Conservation (phyloP, 2,329 filamentous ascomycete species). For the Coleophoma cylindrospora region DNA sequence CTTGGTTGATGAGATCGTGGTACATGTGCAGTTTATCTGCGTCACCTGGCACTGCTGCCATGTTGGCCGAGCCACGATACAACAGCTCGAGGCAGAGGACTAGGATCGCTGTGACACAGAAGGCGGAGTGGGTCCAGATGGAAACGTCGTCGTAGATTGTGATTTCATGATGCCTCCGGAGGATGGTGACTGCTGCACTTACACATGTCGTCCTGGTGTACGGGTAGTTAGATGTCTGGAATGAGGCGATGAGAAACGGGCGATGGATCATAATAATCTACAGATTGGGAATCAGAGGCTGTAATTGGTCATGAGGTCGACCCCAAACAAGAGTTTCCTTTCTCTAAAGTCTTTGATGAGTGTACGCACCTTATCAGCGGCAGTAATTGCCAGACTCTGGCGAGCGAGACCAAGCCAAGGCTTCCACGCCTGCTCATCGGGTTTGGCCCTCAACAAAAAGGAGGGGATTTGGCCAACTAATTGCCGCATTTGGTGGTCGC, state of each 20-base stretch:
- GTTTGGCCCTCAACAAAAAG: conserved; percentile 21
- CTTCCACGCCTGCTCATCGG: conserved; percentile 17
- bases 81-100: neutral
- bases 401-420: conserved; percentile 29
- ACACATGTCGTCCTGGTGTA: conserved; percentile 31
- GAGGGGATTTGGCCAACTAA: conserved; percentile 28
- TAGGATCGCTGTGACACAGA: conserved; percentile 19
- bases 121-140: conserved; percentile 25
- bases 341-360: neutral
- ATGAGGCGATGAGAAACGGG: conserved; percentile 29
- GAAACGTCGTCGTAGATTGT: conserved; percentile 3
- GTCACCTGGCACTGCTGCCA: too few relatives aligned
- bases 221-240: conserved; percentile 26
- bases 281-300: too few relatives aligned
- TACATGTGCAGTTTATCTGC: neutral
- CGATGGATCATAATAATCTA: conserved; percentile 36
- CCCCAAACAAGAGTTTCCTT: neutral
- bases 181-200: conserved; percentile 32
- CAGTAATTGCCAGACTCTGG: conserved; percentile 31
- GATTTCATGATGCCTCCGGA: conserved; percentile 20
- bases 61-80: neutral
- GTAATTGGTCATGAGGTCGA: too few relatives aligned
- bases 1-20: neutral
- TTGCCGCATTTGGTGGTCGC: conserved; percentile 28
- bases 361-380: conserved; percentile 26